Base-by-base conservation (phyloP, 169 alveolate genomes). In the Babesia gibsoni region DNA sequence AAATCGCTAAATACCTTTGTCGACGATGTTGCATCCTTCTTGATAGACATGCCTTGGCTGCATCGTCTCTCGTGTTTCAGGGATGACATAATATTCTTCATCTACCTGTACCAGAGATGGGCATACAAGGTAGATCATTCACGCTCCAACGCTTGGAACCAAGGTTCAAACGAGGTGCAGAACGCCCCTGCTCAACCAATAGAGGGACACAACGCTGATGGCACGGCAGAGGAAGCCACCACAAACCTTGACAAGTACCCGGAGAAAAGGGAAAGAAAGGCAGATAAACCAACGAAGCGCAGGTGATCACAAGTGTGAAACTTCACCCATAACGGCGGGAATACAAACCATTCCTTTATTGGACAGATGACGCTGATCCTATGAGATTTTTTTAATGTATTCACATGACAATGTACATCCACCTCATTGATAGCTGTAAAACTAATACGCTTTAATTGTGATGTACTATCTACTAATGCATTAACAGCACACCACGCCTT, bases 11-110 rank as follows among this genome's bases (percentile, higher is more conserved):
- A 96, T 67, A 97, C 99, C 12, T 96, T 97, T 68, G 97, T 96
- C 58, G 99, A 97, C 83, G 99, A 97, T 82, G 93, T 96, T 36
- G 98, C 98, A 61, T 94, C 98, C 23, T 96, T 96, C 84, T 91
- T 96, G 46, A 97, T 97, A n/a, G 97, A 97, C 73, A 96, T 96
- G 98, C 99, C 99, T 20, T 91, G 95, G 88, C 83, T 97, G 89
- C 98, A 96, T 80, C 93, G 98, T 84, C 74, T 97, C 32, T 92
- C 97, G 61, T 97, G 99, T 77, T 98, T 98, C 89, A 94, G 99
- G 77, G 99, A 98, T 78, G 99, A 98, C 82, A 90, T 97, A 7
- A 96, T 98, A 41, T 98, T 98, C 91, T 67, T 97, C 46, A 91
- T 96, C 72, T 96, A 96, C 87, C 73, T 98, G 50, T 95, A 95